These are phyloP conservation scores for Blastobotrys arbuscula DNA, from an alignment of 1,139 yeast genomes.

Conservation along the genomic window DNA sequence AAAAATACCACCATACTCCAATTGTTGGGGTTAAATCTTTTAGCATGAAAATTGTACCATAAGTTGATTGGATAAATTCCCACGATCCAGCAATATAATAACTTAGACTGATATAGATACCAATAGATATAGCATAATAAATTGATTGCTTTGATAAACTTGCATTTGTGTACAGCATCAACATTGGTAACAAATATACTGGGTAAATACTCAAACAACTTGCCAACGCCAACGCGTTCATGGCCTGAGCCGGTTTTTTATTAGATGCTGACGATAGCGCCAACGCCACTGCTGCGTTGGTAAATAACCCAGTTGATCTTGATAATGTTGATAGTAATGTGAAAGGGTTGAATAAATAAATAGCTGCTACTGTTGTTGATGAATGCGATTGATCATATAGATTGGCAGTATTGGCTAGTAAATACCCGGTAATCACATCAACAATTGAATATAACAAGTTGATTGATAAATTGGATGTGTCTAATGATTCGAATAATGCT, in stretches of 20 bases:
- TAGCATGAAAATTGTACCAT: slow-evolving; percentile 55
- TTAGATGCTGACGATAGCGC: slow-evolving; percentile 45
- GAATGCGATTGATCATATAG: slow-evolving; percentile 13
- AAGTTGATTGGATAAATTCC: slow-evolving; percentile 56
- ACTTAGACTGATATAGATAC: slow-evolving; percentile 39
- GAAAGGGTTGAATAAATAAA: slow-evolving; percentile 79
- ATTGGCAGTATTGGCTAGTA: slow-evolving; percentile 40
- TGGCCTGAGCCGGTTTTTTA: slow-evolving; percentile 42
- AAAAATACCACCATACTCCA: slow-evolving; percentile 98
- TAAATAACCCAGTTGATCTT: slow-evolving; percentile 59
- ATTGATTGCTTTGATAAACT: not conserved
- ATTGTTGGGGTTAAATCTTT: slow-evolving; percentile 74
- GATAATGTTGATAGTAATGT: slow-evolving; percentile 61
- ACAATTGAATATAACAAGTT: slow-evolving; percentile 38
- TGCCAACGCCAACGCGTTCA: slow-evolving; percentile 55
- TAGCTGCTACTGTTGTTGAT: slow-evolving; percentile 37
- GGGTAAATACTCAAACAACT: slow-evolving; percentile 63
- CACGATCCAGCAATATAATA: slow-evolving; percentile 42
- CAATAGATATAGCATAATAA: slow-evolving; percentile 21
- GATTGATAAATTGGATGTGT: slow-evolving; percentile 24
- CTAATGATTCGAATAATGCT: slow-evolving; percentile 45
- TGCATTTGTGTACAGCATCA: slow-evolving; percentile 13
- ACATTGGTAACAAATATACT: slow-evolving; percentile 34
- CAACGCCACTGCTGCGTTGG: slow-evolving; percentile 51
- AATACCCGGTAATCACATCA: slow-evolving; percentile 40